Evolutionary conservation across 768 basidiomycete species (phyloP).

Genomic region (Russula olivacea): DNA sequence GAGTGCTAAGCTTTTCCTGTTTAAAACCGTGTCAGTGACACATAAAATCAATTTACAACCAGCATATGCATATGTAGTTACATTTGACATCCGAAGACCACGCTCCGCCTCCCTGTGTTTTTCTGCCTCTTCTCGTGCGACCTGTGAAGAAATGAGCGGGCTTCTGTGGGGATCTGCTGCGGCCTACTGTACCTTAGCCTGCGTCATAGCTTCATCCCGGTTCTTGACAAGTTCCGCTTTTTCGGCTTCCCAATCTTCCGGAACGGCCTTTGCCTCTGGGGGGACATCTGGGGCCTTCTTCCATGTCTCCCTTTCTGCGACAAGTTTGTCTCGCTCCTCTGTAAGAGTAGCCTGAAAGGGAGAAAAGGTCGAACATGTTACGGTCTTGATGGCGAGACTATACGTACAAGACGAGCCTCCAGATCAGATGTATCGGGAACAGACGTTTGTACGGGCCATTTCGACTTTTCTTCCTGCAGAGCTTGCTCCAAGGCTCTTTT

Average conservation of each 20-base stretch:
- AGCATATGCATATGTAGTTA: constrained; percentile 11
- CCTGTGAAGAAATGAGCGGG: constrained; percentile 13
- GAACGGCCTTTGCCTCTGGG: constrained; percentile 28
- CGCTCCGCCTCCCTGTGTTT: constrained; percentile 27
- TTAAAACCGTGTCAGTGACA: background rate
- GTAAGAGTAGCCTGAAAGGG: constrained; percentile 42
- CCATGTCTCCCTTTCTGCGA: constrained; percentile 53
- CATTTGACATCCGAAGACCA: constrained; percentile 26
- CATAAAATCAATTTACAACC: background rate
- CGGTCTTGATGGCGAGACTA: background rate
- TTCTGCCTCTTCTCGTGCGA: constrained; percentile 26
- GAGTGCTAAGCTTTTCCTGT: constrained; percentile 44
- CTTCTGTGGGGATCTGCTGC: background rate
- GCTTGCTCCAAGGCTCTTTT: constrained; percentile 40
- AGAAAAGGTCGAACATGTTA: background rate
- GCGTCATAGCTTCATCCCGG: constrained; percentile 54
- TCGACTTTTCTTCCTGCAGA: constrained; percentile 36
- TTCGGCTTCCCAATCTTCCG: constrained; percentile 50
- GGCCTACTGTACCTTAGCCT: constrained; percentile 45
- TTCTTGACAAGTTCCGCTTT: constrained; percentile 51
- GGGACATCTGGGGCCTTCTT: constrained; percentile 27
- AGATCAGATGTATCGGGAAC: constrained; percentile 25
- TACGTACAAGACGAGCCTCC: constrained; percentile 33
- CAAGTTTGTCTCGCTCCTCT: constrained; percentile 55
- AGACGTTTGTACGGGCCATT: constrained; percentile 11